phyloP scores from a whole-genome alignment of 1,284 basidiomycete genomes.

The Leucoagaricus sp. region DNA sequence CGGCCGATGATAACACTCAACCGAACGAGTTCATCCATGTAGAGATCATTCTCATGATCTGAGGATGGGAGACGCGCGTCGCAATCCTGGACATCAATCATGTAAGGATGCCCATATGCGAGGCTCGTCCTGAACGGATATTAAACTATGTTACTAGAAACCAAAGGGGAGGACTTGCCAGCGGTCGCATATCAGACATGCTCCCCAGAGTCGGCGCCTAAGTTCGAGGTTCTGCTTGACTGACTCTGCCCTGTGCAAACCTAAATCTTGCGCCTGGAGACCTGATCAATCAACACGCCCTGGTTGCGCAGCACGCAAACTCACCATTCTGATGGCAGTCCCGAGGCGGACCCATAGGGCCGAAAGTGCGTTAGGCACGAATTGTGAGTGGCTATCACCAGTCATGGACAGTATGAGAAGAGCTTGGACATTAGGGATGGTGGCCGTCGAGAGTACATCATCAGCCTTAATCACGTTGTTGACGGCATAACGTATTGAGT shows the following conservation, averaged over 20 bases:
- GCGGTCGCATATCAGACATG: constrained; percentile 88
- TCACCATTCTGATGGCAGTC: constrained; percentile 83
- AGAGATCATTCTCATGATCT: constrained; percentile 69
- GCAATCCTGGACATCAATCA: constrained; percentile 93
- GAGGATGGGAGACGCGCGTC: constrained; percentile 87
- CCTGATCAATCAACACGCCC: constrained; percentile 14
- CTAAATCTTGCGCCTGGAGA: constrained; percentile 85
- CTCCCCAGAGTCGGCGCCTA: constrained; percentile 85
- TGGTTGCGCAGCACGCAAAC: constrained; percentile 23
- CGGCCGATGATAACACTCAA: constrained; percentile 86
- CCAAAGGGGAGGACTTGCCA: constrained; percentile 55
- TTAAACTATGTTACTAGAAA: constrained; percentile 15
- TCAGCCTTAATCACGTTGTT: constrained; percentile 87
- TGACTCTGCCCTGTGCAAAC: constrained; percentile 84
- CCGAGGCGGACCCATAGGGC: constrained; percentile 79
- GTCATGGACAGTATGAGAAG: constrained; percentile 84
- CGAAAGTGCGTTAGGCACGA: constrained; percentile 74
- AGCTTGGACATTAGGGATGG: constrained; percentile 87
- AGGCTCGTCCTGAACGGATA: constrained; percentile 61
- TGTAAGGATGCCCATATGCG: constrained; percentile 83
- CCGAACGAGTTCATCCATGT: constrained; percentile 86
- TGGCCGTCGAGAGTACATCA: constrained; percentile 87
- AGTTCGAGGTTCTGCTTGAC: constrained; percentile 79
- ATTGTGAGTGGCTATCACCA: constrained; percentile 78
- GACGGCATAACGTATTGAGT: constrained; percentile 82